Percentiles rank a stretch among this genome's conserved stretches.
phyloP scores from a whole-genome alignment of 2,329 filamentous ascomycete genomes.

The Cladosporium sphaerospermum region DNA sequence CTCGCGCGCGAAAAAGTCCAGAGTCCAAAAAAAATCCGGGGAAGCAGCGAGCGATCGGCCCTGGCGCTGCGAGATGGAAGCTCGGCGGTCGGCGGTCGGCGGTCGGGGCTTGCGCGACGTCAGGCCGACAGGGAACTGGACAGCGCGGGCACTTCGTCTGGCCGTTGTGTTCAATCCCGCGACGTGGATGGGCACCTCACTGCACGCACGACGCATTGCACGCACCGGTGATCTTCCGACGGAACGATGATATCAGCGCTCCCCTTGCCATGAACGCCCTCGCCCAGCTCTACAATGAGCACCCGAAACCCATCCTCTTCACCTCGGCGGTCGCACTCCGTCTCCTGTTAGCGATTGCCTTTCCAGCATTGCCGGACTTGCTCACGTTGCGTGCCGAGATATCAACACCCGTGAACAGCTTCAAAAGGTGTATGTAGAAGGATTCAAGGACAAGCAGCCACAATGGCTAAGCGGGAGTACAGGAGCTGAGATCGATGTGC shows the following conservation, averaged over 20 bases:
- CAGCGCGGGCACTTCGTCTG: too few relatives aligned
- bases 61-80: too few relatives aligned
- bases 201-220: too few relatives aligned
- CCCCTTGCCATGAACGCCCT: constrained; percentile 19
- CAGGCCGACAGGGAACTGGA: too few relatives aligned
- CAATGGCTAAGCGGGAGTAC: constrained; percentile 13
- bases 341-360: constrained; percentile 70
- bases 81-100: background rate
- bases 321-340: constrained; percentile 70
- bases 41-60: background rate
- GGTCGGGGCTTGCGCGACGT: background rate
- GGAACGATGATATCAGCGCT: constrained; percentile 11
- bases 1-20: constrained; percentile 9
- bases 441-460: background rate
- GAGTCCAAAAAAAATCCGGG: constrained; percentile 10
- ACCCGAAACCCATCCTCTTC: constrained; percentile 60
- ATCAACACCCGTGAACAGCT: constrained; percentile 94
- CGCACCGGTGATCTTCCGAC: too few relatives aligned
- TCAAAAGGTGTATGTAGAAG: constrained; percentile 74
- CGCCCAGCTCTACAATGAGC: constrained; percentile 26
- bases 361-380: constrained; percentile 76
- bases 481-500: constrained; percentile 25
- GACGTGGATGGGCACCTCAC: too few relatives aligned
- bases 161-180: too few relatives aligned
- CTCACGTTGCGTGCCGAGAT: constrained; percentile 90